phyloP scores from a whole-genome alignment of 345 rosid genomes.

The Populus nigra region DNA sequence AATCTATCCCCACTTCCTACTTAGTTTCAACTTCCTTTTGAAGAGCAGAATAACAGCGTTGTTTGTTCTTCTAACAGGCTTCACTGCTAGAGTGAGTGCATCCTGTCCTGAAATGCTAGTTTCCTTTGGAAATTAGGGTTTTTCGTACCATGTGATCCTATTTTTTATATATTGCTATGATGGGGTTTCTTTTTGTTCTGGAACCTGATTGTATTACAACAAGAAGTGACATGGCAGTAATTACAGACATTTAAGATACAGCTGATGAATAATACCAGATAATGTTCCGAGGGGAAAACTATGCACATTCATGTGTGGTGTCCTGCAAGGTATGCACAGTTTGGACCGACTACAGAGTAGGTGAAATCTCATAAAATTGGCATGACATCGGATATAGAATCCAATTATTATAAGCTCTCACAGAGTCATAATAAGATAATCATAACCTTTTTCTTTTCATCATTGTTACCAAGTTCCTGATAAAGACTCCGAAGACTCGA shows the following conservation, averaged over 20 bases:
- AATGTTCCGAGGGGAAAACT: neutral
- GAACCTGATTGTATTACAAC: neutral
- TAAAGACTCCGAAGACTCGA: neutral
- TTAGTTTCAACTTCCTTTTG: neutral
- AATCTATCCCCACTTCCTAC: neutral
- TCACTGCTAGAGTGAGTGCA: neutral
- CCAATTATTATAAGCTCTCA: neutral
- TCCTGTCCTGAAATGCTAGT: neutral
- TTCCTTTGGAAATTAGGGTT: neutral
- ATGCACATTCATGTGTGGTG: neutral
- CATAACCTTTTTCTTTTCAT: neutral
- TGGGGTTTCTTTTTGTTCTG: neutral
- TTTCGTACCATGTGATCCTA: neutral
- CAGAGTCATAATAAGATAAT: neutral
- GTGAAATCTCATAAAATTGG: neutral
- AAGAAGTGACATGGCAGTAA: neutral
- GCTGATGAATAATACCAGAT: neutral
- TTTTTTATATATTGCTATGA: neutral
- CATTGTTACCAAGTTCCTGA: neutral
- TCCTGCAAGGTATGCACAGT: neutral
- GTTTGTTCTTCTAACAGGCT: neutral
- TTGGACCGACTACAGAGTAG: neutral
- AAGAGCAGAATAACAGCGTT: neutral
- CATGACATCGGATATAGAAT: neutral
- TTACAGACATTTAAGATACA: neutral